Conservation (phyloP, 208 protist species). For the Leishmania aethiopica region DNA sequence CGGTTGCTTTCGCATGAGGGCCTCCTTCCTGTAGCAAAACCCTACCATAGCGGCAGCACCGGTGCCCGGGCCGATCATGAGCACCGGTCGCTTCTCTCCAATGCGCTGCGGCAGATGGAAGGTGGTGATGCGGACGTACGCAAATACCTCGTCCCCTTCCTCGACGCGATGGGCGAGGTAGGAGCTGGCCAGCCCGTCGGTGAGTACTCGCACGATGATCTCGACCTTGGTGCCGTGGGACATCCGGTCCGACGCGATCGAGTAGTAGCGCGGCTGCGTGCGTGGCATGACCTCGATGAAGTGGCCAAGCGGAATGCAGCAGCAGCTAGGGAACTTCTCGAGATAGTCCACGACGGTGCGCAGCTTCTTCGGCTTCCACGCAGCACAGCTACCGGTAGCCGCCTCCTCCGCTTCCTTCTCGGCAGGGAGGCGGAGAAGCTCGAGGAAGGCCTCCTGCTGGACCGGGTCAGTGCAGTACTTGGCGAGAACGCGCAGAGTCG, state of each 20-base stretch:
- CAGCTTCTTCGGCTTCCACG: conserved; percentile 20
- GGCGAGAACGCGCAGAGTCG: conserved; percentile 62
- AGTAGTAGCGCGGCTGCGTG: conserved; percentile 95
- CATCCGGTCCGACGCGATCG: conserved; percentile 92
- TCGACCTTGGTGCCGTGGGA: conserved; percentile 69
- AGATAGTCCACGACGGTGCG: conserved; percentile 78
- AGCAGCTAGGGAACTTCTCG: conserved; percentile 71
- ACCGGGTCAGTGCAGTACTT: conserved; percentile 61
- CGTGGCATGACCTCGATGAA: conserved; percentile 91
- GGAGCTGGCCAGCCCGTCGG: conserved; percentile 75
- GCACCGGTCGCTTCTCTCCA: conserved; percentile 49
- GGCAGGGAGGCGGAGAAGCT: conserved; percentile 30
- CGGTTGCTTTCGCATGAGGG: conserved; percentile 53
- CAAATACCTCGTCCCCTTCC: conserved; percentile 45
- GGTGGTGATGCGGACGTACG: conserved; percentile 85
- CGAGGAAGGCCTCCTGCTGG: conserved; percentile 62
- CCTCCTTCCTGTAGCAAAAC: conserved; percentile 75
- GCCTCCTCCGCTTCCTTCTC: conserved; percentile 3
- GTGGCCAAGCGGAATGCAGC: conserved; percentile 56
- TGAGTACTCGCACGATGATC: conserved; percentile 81
- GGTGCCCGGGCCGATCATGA: conserved; percentile 95
- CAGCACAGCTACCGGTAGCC: not conserved
- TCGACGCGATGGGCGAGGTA: conserved; percentile 71
- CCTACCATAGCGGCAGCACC: conserved; percentile 86
- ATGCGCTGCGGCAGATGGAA: conserved; percentile 84